Base-by-base conservation (phyloP, 306 rosid genomes). In the Herpetospermum pedunculosum region DNA sequence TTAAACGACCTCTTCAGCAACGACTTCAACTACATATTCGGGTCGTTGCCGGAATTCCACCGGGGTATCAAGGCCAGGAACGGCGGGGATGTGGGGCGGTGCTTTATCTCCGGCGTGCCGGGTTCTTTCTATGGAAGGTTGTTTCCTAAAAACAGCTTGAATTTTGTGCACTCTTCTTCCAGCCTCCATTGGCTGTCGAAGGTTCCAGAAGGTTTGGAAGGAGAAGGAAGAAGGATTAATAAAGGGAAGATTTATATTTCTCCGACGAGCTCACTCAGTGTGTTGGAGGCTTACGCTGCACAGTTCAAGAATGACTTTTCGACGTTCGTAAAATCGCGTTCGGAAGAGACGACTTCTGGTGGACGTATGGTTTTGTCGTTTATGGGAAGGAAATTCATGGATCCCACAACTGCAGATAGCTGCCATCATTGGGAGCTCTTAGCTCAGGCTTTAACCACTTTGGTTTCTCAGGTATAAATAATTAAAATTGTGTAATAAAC, bases 311-410 rank as follows among this genome's bases (percentile, higher is more conserved):
- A 75, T 10, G 93, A 93, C 40, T 88, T 93, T 55, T 62, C 77
- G 0, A 0, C 5, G 28, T 93, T 93, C 19, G 67, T 93, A 2
- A 80, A 79, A 23, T 84, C 84, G 15, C 82, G 97, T 0, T 81
- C 92, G 0, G 84, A 77, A 41, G 93, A 93, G 72, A 41, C 84
- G 25, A 78, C 82, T 0, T 2, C 13, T 0, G 89, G 87, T 0
- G 98, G 97, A 18, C 75, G 80, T 60, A 88, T 93, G 87, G 93
- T 90, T 0, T 73, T 93, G 69, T 84, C 97, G 1, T 48, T 93
- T 3, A 77, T 90, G 75, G 96, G 93, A 0, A 81, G 98, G 38
- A 65, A 54, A 4, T 80, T 83, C 11, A 19, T 58, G 15, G 97
- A 93, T 23, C 90, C 92, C 55, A 82, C 96, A 5, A 26, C 84